Base-by-base conservation (phyloP, 768 basidiomycete genomes). In the Suillus tomentosus region DNA sequence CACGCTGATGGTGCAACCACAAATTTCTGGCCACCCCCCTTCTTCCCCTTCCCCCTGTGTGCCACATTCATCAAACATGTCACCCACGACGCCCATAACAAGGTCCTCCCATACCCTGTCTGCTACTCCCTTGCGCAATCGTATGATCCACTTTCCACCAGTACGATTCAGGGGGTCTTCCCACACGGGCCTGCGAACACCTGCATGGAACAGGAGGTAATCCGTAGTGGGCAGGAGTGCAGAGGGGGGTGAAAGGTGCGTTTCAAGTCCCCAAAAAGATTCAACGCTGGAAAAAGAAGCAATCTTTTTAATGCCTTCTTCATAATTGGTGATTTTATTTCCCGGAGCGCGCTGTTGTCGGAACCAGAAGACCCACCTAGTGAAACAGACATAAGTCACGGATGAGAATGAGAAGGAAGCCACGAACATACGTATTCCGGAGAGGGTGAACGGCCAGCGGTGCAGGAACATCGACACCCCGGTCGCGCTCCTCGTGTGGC, bases 131-230 rank as follows among this genome's bases (percentile, higher is more conserved):
- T 99, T 97, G 69, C 88, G 86, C 56, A 99, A 83, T 61, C 96
- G 91, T 64, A 99, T 84, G 59, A 96, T 96, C 92, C 95, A 99
- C 77, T 96, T 96, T 4, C 95, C 96, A 34, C 96, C 96, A 17
- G 86, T 74, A 57, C 87, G 75, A 74, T 97, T 97, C 62, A 94
- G 80, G 15, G 94, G 91, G 76, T 97, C 95, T 74, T 99, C 96
- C 96, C 96, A 99, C 3, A 96, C 91, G 1, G 96, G 96, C 50
- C 94, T 84, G 27, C 90, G 88, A 63, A 99, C 82, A 47, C 88
- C 89, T 3, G 86, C 81, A 69, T 95, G 93, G 80, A 98, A 97
- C 67, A 97, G 84, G 39, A 98, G 87, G 67, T 96, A 94, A 78
- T 99, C 96, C 5, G 96, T 96, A 3, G 95, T 96, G 7, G 95